Conservation (phyloP, 2,329 filamentous ascomycete genomes). For the Paecilomyces fulvus region DNA sequence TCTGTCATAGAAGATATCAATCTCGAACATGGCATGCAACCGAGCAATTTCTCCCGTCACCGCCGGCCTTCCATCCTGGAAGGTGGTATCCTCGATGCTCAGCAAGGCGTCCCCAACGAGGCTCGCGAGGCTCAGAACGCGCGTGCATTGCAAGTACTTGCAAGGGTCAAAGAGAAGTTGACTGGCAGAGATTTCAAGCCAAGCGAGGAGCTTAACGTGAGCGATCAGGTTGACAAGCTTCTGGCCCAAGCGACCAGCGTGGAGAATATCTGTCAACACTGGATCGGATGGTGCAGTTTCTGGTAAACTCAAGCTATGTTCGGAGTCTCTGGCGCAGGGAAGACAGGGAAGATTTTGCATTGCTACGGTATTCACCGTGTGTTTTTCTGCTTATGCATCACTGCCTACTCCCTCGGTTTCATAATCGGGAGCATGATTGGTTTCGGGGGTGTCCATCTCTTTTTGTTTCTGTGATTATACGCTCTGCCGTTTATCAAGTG, state of each 20-base stretch:
- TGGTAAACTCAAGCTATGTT: slow-evolving; percentile 51
- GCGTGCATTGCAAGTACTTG: slow-evolving; percentile 81
- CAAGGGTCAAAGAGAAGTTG: slow-evolving; percentile 88
- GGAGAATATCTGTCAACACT: slow-evolving; percentile 97
- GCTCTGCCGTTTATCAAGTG: not conserved
- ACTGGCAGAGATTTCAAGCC: slow-evolving; percentile 88
- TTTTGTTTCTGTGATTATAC: not conserved
- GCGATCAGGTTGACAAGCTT: slow-evolving; percentile 86
- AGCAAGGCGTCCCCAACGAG: slow-evolving; percentile 34
- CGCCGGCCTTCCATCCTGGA: slow-evolving; percentile 65
- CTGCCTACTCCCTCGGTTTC: not conserved
- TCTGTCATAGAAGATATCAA: slow-evolving; percentile 48
- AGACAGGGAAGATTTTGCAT: slow-evolving; percentile 18
- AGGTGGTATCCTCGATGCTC: slow-evolving; percentile 36
- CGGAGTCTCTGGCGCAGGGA: slow-evolving; percentile 19
- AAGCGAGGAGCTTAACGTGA: slow-evolving; percentile 72
- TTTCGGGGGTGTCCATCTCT: not conserved
- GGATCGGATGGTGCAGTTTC: slow-evolving; percentile 98
- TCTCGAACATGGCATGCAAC: slow-evolving; percentile 44
- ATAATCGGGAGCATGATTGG: not conserved
- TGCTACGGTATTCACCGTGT: slow-evolving; percentile 1
- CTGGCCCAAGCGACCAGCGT: slow-evolving; percentile 92
- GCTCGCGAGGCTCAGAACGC: slow-evolving; percentile 79
- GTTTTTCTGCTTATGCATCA: not conserved
- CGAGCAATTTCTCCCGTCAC: slow-evolving; percentile 57